Evolutionary conservation across 2,329 filamentous ascomycete species (phyloP), one percentile per base, ranked within the genome.

Genomic region (Colletotrichum sp.): DNA sequence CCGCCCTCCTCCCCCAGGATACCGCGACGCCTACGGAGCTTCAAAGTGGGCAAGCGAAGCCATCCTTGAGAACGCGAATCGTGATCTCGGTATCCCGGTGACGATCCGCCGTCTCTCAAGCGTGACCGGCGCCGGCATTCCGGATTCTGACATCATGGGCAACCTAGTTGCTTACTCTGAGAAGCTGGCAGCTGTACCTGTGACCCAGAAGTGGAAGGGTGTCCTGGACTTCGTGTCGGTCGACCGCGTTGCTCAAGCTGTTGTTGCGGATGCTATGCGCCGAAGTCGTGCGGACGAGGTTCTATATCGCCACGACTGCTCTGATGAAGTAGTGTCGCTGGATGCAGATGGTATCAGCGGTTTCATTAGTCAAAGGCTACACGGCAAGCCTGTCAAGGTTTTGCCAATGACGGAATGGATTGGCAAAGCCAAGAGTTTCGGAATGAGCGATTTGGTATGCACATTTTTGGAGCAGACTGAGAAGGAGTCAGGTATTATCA

Each of bases 1-100:
- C n/a, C 49, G 26, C 2, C 65, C 65, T 7, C 76, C 80, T 4
- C 78, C 81, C 0, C 74, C 71, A 2, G 77, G 80, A 66, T 80
- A 80, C 16, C 71, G 78, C 12, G 79, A 84, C 30, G 84, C 83
- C 5, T 84, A 84, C 71, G 76, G 79, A 7, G 79, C 82, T 1
- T 79, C 82, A 2, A 84, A 84, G 72, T 86, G 84, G 85, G 84
- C 78, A 3, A 81, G 79, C 8, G 85, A 86, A 76, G 66, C 71
- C 16, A 77, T 81, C 9, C 79, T 86, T 0, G 81, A 83, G 75
- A 81, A 80, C 4, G 72, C 78, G 2, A 65, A 57, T 21, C 13
- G 63, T 5, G 44, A 65, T 3, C 73, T 77, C n/a, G 78, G 76
- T 10, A 59, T 82, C 8, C 80, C 80, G 1, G 79, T 83, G 6